Base-by-base conservation (phyloP, 2,329 filamentous ascomycete genomes). In the Epichloe uncinata region DNA sequence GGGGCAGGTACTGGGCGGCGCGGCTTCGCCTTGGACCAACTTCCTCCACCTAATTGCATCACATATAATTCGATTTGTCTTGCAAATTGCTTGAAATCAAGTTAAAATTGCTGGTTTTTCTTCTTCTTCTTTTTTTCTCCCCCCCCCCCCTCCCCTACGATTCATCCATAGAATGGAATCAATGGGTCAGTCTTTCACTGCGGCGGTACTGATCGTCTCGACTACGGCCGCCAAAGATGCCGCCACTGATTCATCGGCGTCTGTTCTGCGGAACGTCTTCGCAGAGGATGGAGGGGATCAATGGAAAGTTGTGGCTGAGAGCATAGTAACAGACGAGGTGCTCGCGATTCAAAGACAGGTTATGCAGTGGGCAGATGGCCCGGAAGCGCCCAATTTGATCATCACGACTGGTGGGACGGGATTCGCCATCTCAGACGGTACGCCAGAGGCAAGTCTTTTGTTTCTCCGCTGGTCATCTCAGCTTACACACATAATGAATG, bases 371-470 rank as follows among this genome's bases (percentile, higher is more conserved):
- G 73, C 85, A 0, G 89, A 95, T 65, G 68, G 74, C 11, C 66
- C 75, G 5, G 74, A 74, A 45, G 65, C 73, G 4, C 65, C 83
- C 46, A 91, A 95, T 66, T 68, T 97, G 51, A 78, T 98, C 52
- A 66, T 96, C 44, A 91, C 89, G 0, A 95, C 88, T 6, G 93
- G 93, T 20, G 93, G 93, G 2, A 98, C 93, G 1, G 93, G 93
- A 0, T 98, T 98, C 66, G 85, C 93, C 7, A 73, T 81, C 11
- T 79, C 84, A 50, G 93, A 98, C 69, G 73, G 78, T 41, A 98
- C 93, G 0, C 93, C 93, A 2, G 93, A 97, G 76, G 87, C 90
- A 64, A 55, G 55, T 8, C 45, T 48, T 15, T 20, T 37, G 35
- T 18, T 30, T 30, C 35, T 35, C 34, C 26, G 36, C 15, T 34